Evolutionary conservation across 2,329 filamentous ascomycete species (phyloP), one percentile per base, ranked within the genome.

Genomic region (Pyrenochaeta sp.): DNA sequence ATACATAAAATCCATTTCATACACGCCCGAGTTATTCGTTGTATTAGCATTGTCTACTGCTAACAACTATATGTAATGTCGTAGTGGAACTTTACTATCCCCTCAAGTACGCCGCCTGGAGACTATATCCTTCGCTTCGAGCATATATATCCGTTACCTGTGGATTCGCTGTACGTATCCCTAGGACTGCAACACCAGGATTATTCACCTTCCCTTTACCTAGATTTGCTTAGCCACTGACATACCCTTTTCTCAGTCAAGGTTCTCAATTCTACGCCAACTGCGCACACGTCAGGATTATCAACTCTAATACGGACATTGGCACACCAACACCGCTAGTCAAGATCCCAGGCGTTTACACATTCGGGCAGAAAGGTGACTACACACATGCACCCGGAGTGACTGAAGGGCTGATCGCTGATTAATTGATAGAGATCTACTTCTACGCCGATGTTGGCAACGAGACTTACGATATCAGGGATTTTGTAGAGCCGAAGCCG

Each of bases 401-500:
- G 6, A 25, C 27, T 3, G 3, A 12, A 25, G 8, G 15, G 24
- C 9, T 19, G 19, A 19, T 19, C 19, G n/a, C 19, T 22, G 24
- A 22, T 43, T 43, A 9, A 15, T 25, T 43, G 3, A 27, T 40
- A 62, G 60, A 64, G 45, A 58, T 64, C 7, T 64, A 66, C 49
- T 61, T 63, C 45, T 64, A 43, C 19, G 63, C 58, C 5, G 60
- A 64, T 56, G 58, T 66, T 12, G 63, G 63, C 15, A 64, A 61
- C 52, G 63, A 66, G 54, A 66, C 58, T 5, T 66, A 61, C 46
- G 54, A 64, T 56, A 66, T 64, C 25, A 32, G 51, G 6, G 63
- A 66, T 40, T 64, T 59, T 42, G 60, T 64, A 7, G 60, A 61
- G 58, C 61, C 63, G 7, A 37, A 67, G 54, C 65, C 63, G 22